Base-by-base conservation (phyloP, 805 yeast species). In the Candida ascalaphidarum region DNA sequence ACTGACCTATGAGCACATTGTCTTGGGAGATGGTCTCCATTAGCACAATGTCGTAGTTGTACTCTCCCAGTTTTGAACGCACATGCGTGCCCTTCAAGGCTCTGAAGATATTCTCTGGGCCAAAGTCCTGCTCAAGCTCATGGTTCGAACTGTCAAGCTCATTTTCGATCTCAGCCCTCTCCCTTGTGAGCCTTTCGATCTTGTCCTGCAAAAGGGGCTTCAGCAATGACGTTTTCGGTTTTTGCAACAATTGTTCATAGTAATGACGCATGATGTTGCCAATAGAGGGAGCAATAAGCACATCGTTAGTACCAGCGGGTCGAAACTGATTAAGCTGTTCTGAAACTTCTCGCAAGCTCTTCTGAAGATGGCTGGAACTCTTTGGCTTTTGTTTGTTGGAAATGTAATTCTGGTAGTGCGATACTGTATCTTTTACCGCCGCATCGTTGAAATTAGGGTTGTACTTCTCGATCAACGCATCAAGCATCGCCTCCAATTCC, bases 391-490 rank as follows among this genome's bases (percentile, higher is more conserved):
- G 52, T 22, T 57, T 52, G 36, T 67, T 66, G 8, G 70, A 65
- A 7, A 52, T 39, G 39, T 68, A 64, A 36, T 71, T 66, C 25
- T 69, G 71, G 45, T 52, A 79, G 0, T 59, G 57, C 12, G 68
- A 58, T 11, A 85, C 77, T 2, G 88, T 77, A 13, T 62, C 68
- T 49, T 84, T 84, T 12, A 88, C 96, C 0, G 88, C 94, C 6
- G 75, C 73, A 53, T 88, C 96, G 47, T 88, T 85, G 56, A 85
- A 74, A 43, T 85, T 81, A 26, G 81, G 83, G 42, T 85, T 83
- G 52, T 81, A 86, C n/a, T 70, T 68, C 3, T 60, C 45, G 7
- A 63, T 50, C 54, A 88, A 58, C 4, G 54, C 52, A 2, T 53
- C 50, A 27, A 84, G 46, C 11, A 81, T 62, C 3, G 31, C 26